Base-by-base conservation (phyloP, 352 stramenopile species). In the Globisporangium cylindrosporum region DNA sequence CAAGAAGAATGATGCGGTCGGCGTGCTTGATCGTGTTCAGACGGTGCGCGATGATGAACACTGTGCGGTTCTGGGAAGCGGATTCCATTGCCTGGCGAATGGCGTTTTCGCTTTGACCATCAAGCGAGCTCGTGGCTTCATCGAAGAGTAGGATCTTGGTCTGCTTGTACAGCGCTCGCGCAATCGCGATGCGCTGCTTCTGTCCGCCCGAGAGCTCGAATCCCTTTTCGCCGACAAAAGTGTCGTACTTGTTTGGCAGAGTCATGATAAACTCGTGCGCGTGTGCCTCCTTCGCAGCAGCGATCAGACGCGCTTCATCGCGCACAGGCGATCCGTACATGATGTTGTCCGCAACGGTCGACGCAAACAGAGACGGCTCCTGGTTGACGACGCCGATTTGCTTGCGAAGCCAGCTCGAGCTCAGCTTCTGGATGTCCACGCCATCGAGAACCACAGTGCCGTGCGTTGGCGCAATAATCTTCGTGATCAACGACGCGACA, bases 141-240 rank as follows among this genome's bases (percentile, higher is more conserved):
- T 96, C 88, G 27, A 96, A 90, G 6, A 96, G 66, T 61, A 96
- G 65, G 64, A 96, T 86, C 57, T 92, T 89, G 3, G 86, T 89
- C 38, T 84, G 73, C 69, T 92, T 94, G 73, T 95, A 91, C 38
- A 96, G 66, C 22, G 89, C 89, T 15, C 89, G 82, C 5, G 89
- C 89, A 48, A 96, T 94, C 25, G 89, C 88, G 57, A 96, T 77
- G 25, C 97, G 88, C 81, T 99, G 98, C 76, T 99, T 99, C 78
- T 99, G 95, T 32, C 96, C 96, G 57, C 97, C 98, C 20, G 84
- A 98, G 0, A 99, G 81, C 75, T 99, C 98, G 22, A 98, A 82
- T 14, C 97, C 97, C 62, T 98, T 95, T 79, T 99, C 97, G 54
- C 97, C 96, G 12, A 99, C 97, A 57, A 97, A 88, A 1, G 97